These are phyloP conservation scores for Sphaerulina musiva DNA, from an alignment of 2,329 filamentous ascomycete genomes.

Conservation along the genomic window DNA sequence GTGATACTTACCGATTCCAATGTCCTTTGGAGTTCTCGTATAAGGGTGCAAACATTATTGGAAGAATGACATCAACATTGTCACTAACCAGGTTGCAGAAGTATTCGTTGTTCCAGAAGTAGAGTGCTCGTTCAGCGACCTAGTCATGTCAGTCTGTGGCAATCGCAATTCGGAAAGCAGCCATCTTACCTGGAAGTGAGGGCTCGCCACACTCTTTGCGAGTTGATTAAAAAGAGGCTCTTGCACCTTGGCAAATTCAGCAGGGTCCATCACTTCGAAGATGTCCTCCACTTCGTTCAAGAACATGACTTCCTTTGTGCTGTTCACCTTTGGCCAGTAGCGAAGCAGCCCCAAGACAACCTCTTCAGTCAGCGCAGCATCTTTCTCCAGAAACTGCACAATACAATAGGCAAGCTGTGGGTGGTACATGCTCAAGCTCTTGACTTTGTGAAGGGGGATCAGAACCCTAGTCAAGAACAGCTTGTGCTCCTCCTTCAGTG, in stretches of 20 bases:
- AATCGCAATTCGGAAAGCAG: neutral
- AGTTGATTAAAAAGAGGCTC: slow-evolving; percentile 95
- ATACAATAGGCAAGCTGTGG: slow-evolving; percentile 98
- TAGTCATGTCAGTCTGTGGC: slow-evolving; percentile 29
- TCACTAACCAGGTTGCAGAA: slow-evolving; percentile 99
- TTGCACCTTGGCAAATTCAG: slow-evolving; percentile 97
- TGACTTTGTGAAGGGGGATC: slow-evolving; percentile 93
- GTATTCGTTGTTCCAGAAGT: slow-evolving; percentile 99
- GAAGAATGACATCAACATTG: slow-evolving; percentile 95
- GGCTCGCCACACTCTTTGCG: slow-evolving; percentile 94
- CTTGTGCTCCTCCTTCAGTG: slow-evolving; percentile 97
- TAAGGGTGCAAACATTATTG: slow-evolving; percentile 97
- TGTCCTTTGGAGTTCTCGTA: slow-evolving; percentile 99
- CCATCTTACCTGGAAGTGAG: slow-evolving; percentile 73
- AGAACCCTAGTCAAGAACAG: slow-evolving; percentile 90
- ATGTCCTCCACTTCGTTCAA: slow-evolving; percentile 99
- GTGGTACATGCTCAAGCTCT: slow-evolving; percentile 99
- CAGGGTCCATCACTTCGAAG: slow-evolving; percentile 98
- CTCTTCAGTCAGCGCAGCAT: slow-evolving; percentile 93
- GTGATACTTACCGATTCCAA: slow-evolving; percentile 76
- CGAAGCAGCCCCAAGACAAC: slow-evolving; percentile 88
- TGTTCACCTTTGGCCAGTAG: slow-evolving; percentile 99
- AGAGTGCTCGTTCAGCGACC: slow-evolving; percentile 91
- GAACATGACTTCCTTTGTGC: slow-evolving; percentile 99
- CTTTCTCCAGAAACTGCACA: slow-evolving; percentile 96